phyloP scores from a whole-genome alignment of 2,329 filamentous ascomycete species.

The Alternaria arborescens region DNA sequence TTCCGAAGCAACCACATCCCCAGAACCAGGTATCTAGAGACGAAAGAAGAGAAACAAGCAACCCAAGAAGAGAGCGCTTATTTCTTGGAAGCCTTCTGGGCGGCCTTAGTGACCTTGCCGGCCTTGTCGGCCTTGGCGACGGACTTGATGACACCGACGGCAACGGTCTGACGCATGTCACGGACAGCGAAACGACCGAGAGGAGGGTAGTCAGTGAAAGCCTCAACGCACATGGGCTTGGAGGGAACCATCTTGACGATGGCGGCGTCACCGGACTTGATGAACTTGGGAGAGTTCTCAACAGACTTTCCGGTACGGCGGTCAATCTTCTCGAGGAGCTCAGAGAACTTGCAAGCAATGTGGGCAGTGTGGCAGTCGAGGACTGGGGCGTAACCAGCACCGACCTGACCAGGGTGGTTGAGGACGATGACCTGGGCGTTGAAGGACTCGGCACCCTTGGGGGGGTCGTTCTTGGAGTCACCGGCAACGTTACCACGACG shows the following conservation, averaged over 20 bases:
- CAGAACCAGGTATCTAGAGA: conserved; percentile 47
- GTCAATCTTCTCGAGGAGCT: conserved; percentile 99
- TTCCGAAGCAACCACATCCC: conserved; percentile 50
- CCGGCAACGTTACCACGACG: conserved; percentile 99
- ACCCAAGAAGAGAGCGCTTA: conserved; percentile 45
- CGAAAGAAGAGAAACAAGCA: conserved; percentile 46
- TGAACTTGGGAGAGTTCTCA: conserved; percentile 95
- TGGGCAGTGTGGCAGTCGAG: conserved; percentile 99
- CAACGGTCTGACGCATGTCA: conserved; percentile 87
- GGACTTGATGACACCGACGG: conserved; percentile 92
- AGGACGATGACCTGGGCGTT: conserved; percentile 99
- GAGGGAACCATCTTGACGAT: conserved; percentile 99
- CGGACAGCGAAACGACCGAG: conserved; percentile 99
- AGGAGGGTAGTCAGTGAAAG: conserved; percentile 99
- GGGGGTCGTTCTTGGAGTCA: conserved; percentile 99
- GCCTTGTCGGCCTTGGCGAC: conserved; percentile 59
- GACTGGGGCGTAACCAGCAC: conserved; percentile 98
- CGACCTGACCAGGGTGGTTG: conserved; percentile 99
- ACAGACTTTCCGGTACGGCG: conserved; percentile 99
- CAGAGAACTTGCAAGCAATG: conserved; percentile 99
- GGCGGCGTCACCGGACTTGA: conserved; percentile 99
- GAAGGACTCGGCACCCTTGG: conserved; percentile 88
- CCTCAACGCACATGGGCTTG: conserved; percentile 99
- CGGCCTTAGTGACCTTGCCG: conserved; percentile 62
- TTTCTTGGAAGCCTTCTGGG: conserved; percentile 54